Evolutionary conservation across 2,329 filamentous ascomycete genomes (phyloP), one percentile per base, ranked within the genome.

Genomic region (Penicillium brasilianum): DNA sequence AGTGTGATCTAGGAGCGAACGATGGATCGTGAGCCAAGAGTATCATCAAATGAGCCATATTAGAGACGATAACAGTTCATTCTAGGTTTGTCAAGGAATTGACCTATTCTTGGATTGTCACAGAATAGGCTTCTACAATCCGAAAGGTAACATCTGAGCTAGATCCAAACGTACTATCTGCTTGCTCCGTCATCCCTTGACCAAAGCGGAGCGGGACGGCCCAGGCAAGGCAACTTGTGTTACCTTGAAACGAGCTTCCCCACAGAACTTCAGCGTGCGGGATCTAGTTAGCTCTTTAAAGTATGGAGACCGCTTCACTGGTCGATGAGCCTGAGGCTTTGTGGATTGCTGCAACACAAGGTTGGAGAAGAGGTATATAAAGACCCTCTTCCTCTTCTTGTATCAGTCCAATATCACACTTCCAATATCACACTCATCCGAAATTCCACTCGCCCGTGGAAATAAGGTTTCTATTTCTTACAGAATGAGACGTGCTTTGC

Each of bases 401-500:
- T 4, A 30, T 8, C 13, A n/a, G 22, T 28, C 16, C 43, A 28
- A 30, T 20, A 3, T n/a, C 8, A 7, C 14, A 3, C 13, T 48
- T 28, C 16, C 43, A 28, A 30, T 20, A 3, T n/a, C 8, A 7
- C 14, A 3, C 13, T 48, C 43, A 48, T 48, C 44, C n/a, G 8
- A 30, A 30, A 7, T 11, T 30, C 7, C 0, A 2, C 3, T 30
- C 14, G 16, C 44, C 28, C 44, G 4, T n/a, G n/a, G 22, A 30
- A 2, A 25, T 8, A 48, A 11, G 18, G 3, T n/a, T 14, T 8
- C 22, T 25, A 30, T 28, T 30, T 5, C 9, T n/a, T 4, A 48
- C 25, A 51, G 28, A n/a, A 53, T 53, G 50, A 53, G 22, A 53
- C 50, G 34, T 37, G 20, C n/a, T 39, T 11, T 53, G 13, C 50